phyloP scores from a whole-genome alignment of 2,329 filamentous ascomycete genomes.

The Tolypocladium capitatum region DNA sequence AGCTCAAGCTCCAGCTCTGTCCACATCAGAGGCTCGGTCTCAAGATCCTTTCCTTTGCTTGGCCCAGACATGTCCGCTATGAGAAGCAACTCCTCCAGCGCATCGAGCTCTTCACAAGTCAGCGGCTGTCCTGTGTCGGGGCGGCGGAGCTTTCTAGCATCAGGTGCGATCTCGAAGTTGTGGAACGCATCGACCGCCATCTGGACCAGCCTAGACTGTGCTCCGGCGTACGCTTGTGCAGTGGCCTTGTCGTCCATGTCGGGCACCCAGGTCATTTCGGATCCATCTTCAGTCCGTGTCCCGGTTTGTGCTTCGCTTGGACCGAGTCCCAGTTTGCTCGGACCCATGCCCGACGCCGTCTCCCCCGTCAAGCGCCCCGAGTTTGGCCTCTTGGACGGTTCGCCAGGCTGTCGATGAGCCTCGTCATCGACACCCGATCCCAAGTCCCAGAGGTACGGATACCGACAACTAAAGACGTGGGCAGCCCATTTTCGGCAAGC shows the following conservation, averaged over 20 bases:
- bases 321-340: too few relatives aligned
- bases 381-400: too few relatives aligned
- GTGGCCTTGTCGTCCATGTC: neutral
- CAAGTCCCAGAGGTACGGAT: slow-evolving; percentile 5
- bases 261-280: neutral
- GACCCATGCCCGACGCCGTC: neutral
- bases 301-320: neutral
- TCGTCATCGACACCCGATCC: neutral
- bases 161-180: slow-evolving; percentile 1
- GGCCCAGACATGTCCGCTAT: neutral
- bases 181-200: slow-evolving; percentile 3
- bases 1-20: slow-evolving; percentile 4
- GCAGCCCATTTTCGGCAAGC: slow-evolving; percentile 4
- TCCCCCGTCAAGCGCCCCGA: neutral
- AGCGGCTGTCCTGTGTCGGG: neutral
- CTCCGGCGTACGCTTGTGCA: neutral
- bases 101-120: neutral
- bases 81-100: neutral
- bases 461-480: slow-evolving; percentile 9
- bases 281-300: neutral
- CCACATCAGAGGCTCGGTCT: neutral
- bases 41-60: neutral
- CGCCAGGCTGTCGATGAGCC: too few relatives aligned
- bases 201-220: neutral
- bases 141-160: neutral